phyloP scores from a whole-genome alignment of 2,329 filamentous ascomycete genomes.

The Hypoxylon sp. region DNA sequence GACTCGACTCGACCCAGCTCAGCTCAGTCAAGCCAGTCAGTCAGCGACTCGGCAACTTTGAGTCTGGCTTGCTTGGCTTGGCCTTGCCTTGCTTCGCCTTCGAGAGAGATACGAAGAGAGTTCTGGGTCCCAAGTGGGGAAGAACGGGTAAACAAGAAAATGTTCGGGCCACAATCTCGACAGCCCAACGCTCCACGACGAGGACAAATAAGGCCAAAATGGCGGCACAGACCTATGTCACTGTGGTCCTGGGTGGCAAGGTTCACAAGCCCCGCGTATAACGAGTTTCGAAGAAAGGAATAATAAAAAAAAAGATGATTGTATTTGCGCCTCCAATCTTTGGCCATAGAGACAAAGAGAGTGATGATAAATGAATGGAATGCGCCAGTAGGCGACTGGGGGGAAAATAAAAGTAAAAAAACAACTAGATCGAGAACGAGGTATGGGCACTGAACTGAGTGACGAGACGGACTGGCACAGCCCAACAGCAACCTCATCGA shows the following conservation, averaged over 20 bases:
- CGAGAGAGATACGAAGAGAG: conserved; percentile 17
- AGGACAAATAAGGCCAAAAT: conserved; percentile 39
- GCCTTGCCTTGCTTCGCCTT: conserved; percentile 23
- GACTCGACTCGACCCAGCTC: conserved; percentile 27
- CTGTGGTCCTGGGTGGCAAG: conserved; percentile 32
- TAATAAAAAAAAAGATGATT: conserved; percentile 4
- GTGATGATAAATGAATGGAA: conserved; percentile 8
- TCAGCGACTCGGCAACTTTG: conserved; percentile 26
- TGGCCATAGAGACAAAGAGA: background rate
- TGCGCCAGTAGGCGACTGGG: conserved; percentile 5
- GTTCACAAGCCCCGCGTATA: conserved; percentile 27
- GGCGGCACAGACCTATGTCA: conserved; percentile 33
- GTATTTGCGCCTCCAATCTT: background rate
- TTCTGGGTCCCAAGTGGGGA: conserved; percentile 38
- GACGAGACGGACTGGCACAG: conserved; percentile 14
- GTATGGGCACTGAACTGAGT: conserved; percentile 17
- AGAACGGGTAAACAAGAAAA: conserved; percentile 46
- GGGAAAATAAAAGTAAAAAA: conserved; percentile 6
- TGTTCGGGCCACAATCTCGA: conserved; percentile 44
- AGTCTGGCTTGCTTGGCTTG: conserved; percentile 25
- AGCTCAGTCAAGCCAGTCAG: conserved; percentile 15
- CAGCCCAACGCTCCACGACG: conserved; percentile 41
- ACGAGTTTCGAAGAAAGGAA: background rate
- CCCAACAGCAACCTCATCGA: conserved; percentile 23
- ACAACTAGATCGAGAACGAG: conserved; percentile 12